Evolutionary conservation across 495 filamentous ascomycete species (phyloP), one percentile per base, ranked within the genome.

Genomic region (Copromyces sp.): DNA sequence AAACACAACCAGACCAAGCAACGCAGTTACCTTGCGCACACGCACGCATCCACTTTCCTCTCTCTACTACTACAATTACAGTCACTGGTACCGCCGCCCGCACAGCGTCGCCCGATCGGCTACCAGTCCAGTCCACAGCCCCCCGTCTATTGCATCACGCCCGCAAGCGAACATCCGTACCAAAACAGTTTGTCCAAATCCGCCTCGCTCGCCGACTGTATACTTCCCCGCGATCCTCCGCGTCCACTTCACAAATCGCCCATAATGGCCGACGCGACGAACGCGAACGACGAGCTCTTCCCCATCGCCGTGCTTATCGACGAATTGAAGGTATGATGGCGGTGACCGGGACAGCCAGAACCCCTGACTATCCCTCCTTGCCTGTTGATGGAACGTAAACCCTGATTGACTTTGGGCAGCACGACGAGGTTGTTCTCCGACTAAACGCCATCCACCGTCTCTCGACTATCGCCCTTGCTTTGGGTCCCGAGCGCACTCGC

Each of bases 251-350:
- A 61, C 70, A 72, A 74, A 76, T 71, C 77, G 76, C 79, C 79
- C 84, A 80, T 74, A 78, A 88, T 88, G 86, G 84, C 86, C 77
- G 86, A 88, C 81, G 84, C 84, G 80, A 78, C 82, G 74, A 84
- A 83, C 80, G 79, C 86, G 84, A 96, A 90, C 81, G 95, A 98
- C 83, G 96, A 98, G 89, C 94, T 99, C 75, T 98, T 97, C 83
- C 95, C 95, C 78, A 99, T 99, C 86, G 95, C 95, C 74, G 96
- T 99, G 71, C 90, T 99, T 81, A 99, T 99, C 84, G 95, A 99
- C 83, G 95, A 99, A 89, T 86, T 99, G 78, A 99, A 99, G 93
- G 94, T 97, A 86, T 77, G 53, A 17, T 65, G 78, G 80, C 77
- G 74, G 73, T 79, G 73, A 76, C 75, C 53, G 24, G 29, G 53